Base-by-base conservation (phyloP, 805 yeast species). In the Zygotorulaspora florentina region DNA sequence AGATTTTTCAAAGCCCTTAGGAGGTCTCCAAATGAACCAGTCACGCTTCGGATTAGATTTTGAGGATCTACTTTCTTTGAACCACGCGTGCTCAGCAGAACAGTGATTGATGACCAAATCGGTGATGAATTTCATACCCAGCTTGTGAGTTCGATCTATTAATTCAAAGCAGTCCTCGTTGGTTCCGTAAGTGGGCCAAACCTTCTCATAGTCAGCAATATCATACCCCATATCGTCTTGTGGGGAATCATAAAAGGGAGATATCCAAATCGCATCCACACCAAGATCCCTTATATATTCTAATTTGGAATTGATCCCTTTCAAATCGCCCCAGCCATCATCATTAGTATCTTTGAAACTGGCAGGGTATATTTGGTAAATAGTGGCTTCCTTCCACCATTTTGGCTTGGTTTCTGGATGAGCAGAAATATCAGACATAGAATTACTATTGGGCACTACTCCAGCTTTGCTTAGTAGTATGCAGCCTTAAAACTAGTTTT, bases 151-250 rank as follows among this genome's bases (percentile, higher is more conserved):
- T 48, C 69, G 79, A 11, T 63, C 61, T 48, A 79, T 72, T 59
- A 79, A 68, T 23, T 57, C 50, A 53, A 75, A 75, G 71, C 75
- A 72, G 54, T 76, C 81, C 47, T 73, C 73, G 61, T 76, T 58
- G 11, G 80, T 70, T 31, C 84, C 85, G 59, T 75, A 79, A 48
- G 67, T 66, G 12, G 75, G 73, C 59, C 78, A 72, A 33, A 79
- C 71, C 81, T 33, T 70, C 58, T 75, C 71, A 62, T 79, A 79
- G 61, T 79, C 73, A 15, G 76, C 62, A 55, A 79, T 76, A 54
- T 79, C 83, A 57, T 78, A 79, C 3, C 84, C 84, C 83, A 79
- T 78, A 58, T 79, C 84, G 42, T 72, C 76, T 58, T 75, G 79
- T 5, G 83, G 83, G 2, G 80, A 74, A 50, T 75, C 79, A 62